Evolutionary conservation across 768 basidiomycete genomes (phyloP).

Genomic region (Mycena crocata): DNA sequence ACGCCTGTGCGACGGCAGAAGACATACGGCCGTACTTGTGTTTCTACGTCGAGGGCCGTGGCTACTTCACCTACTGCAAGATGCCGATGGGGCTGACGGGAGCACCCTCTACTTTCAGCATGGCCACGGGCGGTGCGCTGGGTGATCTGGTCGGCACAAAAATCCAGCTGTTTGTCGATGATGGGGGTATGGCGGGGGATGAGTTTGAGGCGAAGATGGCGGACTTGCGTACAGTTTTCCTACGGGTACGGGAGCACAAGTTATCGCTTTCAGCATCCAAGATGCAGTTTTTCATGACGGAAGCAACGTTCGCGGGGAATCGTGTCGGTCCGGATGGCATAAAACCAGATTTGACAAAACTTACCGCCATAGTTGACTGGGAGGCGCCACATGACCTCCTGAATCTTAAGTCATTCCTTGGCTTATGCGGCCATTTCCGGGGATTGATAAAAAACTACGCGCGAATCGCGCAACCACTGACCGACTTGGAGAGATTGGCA

Average conservation of each 20-base stretch:
- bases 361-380: conserved; percentile 52
- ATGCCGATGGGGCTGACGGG: conserved; percentile 57
- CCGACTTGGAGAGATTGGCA: conserved; percentile 39
- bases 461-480: conserved; percentile 43
- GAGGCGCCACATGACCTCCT: conserved; percentile 38
- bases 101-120: conserved; percentile 48
- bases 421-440: conserved; percentile 48
- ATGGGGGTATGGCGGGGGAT: conserved; percentile 47
- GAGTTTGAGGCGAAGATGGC: conserved; percentile 40
- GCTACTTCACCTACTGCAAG: conserved; percentile 45
- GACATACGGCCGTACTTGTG: conserved; percentile 42
- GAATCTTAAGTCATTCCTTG: conserved; percentile 46
- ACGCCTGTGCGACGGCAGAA: conserved; percentile 31
- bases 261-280: conserved; percentile 52
- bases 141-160: conserved; percentile 38
- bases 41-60: conserved; percentile 52
- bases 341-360: conserved; percentile 47
- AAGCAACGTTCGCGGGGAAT: conserved; percentile 49
- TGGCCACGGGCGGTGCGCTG: conserved; percentile 38
- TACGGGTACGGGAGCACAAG: conserved; percentile 37
- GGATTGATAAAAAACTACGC: conserved; percentile 48
- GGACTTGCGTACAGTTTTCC: conserved; percentile 41
- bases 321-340: conserved; percentile 46
- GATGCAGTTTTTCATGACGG: conserved; percentile 47
- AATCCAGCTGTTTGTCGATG: conserved; percentile 52